Evolutionary conservation across 495 filamentous ascomycete genomes (phyloP), one percentile per base, ranked within the genome.

Genomic region (Thermothielavioides terrestris): DNA sequence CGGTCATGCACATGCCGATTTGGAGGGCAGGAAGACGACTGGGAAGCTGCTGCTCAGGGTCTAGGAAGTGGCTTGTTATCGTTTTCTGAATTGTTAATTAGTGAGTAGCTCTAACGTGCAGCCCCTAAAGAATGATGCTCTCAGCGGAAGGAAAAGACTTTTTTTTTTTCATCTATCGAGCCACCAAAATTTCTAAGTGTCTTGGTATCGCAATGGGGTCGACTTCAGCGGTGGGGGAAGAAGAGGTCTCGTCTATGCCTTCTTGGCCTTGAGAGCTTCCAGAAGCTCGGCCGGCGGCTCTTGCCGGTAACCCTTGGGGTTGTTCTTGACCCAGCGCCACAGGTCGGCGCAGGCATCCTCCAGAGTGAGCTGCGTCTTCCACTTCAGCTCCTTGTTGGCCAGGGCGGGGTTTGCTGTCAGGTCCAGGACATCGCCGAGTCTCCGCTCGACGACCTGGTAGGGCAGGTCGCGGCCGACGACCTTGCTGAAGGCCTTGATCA

Each of bases 271-370:
- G 58, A 92, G 63, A 59, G 76, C 74, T 48, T 85, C 83, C 23
- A 96, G 61, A 57, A 98, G 75, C 66, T 85, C 83, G 50, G 88
- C 78, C 26, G 92, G 92, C 18, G 92, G 89, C 55, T 86, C 71
- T 70, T 96, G 90, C 44, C 88, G 76, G 72, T 97, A 97, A 15
- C 92, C 92, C 72, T 88, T 78, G 35, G 92, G 92, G 71, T 98
- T 97, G 71, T 96, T 97, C 67, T 85, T 78, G 20, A 80, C 79
- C 92, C 92, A 98, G 61, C 80, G 83, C 92, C 92, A 98, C 49
- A 98, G 76, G 64, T 97, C 89, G 63, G 82, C 82, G 67, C 92
- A 98, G 10, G 89, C 88, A 63, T 95, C 77, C 71, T 98, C 89
- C 60, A 98, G 77, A 14, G 88, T 91, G 42, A 80, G 77, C 74